Conservation (phyloP, 257 asterid genomes). For the Solanum pimpinellifolium region DNA sequence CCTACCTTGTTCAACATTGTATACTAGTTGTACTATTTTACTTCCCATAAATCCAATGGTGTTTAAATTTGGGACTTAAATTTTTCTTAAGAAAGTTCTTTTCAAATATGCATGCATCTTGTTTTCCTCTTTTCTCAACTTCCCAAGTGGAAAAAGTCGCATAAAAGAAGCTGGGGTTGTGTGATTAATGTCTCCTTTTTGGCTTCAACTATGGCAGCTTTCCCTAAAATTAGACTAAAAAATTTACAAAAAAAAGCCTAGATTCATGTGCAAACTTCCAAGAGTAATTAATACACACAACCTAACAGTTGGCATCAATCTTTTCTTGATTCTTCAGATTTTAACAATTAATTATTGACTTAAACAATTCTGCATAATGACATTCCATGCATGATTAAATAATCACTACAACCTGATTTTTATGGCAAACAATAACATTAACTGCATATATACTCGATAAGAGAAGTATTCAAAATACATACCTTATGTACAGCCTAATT, state of each 20-base stretch:
- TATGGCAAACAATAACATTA: not conserved
- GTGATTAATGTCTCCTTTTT: conserved; percentile 1
- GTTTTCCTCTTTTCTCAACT: not conserved
- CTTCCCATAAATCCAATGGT: not conserved
- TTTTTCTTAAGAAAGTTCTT: conserved; percentile 3
- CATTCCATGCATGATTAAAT: not conserved
- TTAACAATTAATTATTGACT: not conserved
- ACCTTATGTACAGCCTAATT: not conserved
- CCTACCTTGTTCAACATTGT: not conserved
- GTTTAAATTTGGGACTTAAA: not conserved
- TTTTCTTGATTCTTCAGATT: not conserved
- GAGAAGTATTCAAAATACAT: not conserved
- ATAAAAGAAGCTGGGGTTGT: not conserved
- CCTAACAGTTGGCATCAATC: not conserved
- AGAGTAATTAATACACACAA: not conserved
- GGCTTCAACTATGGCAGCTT: not conserved
- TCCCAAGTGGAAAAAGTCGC: not conserved
- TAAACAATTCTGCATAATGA: not conserved
- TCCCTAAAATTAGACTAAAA: not conserved
- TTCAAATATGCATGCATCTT: not conserved
- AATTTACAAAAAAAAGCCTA: not conserved
- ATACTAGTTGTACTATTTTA: not conserved
- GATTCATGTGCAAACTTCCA: not conserved
- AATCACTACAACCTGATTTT: not conserved
- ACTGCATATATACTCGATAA: not conserved